These are phyloP conservation scores for Thelephora terrestris DNA, from an alignment of 1,284 basidiomycete species.

Conservation along the genomic window DNA sequence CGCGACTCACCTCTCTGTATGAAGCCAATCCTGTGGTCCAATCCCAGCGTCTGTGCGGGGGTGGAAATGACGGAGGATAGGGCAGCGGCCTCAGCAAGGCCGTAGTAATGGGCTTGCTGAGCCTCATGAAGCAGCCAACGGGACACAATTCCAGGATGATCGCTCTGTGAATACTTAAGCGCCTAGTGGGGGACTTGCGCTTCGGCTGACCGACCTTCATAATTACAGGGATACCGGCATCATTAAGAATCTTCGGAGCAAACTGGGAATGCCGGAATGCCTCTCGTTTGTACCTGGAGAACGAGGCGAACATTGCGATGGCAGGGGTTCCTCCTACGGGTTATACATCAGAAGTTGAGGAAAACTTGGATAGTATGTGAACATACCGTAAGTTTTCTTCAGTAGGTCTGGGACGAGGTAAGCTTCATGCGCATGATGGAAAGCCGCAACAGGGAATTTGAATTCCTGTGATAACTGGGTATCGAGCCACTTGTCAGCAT, in stretches of 20 bases:
- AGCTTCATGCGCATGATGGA: slow-evolving; percentile 83
- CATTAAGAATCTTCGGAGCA: slow-evolving; percentile 69
- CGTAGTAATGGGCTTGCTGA: slow-evolving; percentile 79
- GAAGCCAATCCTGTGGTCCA: slow-evolving; percentile 76
- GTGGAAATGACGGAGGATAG: slow-evolving; percentile 70
- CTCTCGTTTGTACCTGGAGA: slow-evolving; percentile 74
- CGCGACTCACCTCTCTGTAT: slow-evolving; percentile 46
- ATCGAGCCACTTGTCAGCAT: background rate
- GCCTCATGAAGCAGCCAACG: slow-evolving; percentile 79
- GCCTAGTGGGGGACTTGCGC: background rate
- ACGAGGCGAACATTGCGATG: slow-evolving; percentile 70
- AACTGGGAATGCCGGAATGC: slow-evolving; percentile 81
- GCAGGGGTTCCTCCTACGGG: slow-evolving; percentile 42
- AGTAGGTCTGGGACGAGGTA: slow-evolving; percentile 76
- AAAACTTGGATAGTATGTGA: background rate
- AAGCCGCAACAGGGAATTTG: slow-evolving; percentile 69
- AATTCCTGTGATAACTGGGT: slow-evolving; percentile 65
- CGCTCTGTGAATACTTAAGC: slow-evolving; percentile 35
- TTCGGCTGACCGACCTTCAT: slow-evolving; percentile 50
- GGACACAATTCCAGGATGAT: slow-evolving; percentile 69
- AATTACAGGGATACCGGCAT: slow-evolving; percentile 64
- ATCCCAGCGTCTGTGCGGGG: slow-evolving; percentile 67
- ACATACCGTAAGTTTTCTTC: slow-evolving; percentile 47
- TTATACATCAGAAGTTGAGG: slow-evolving; percentile 11
- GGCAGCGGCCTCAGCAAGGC: slow-evolving; percentile 47